Evolutionary conservation across 2,329 filamentous ascomycete species (phyloP), one percentile per base, ranked within the genome.

Genomic region (Monosporascus sp.): DNA sequence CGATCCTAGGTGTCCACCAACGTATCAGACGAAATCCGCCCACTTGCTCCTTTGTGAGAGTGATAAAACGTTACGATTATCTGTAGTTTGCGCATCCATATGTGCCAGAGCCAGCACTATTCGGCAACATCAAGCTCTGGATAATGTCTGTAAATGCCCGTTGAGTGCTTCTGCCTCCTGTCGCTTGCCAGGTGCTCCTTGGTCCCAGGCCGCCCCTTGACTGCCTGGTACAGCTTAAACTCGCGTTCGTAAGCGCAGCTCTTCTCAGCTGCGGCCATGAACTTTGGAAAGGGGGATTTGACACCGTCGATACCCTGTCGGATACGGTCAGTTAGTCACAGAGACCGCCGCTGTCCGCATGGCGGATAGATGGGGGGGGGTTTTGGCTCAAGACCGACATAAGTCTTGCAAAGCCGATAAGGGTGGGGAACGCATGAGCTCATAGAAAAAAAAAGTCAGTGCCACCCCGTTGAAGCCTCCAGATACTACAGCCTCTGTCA

Each of bases 91-190:
- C 4, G 31, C 9, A 4, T 35, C 31, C 9, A 5, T 35, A 11
- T 1, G 31, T 14, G 4, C 1, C 4, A 35, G 5, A 1, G 9
- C 31, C 2, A 35, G 31, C 11, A 5, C 9, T 35, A 35, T 35
- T 35, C 4, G 14, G 31, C 4, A 35, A 35, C 11, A 35, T 92
- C 88, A 49, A 93, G 68, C 72, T 92, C 88, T 2, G 83, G 78
- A 63, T 92, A 92, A 62, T 88, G 74, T 39, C 89, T 76, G 66
- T 83, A 93, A 43, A 93, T 79, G 1, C 88, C 87, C 55, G 77
- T 69, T 0, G 74, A 72, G 65, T 89, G 92, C 50, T 76, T 68
- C 63, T 78, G 65, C 41, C 88, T 75, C 57, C 84, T 77, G 3
- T 82, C 76, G 67, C 88, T 91, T 20, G 69, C 76, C 49, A 93